These are phyloP conservation scores for Venturia asperata DNA, from an alignment of 2,329 filamentous ascomycete species.

Conservation along the genomic window DNA sequence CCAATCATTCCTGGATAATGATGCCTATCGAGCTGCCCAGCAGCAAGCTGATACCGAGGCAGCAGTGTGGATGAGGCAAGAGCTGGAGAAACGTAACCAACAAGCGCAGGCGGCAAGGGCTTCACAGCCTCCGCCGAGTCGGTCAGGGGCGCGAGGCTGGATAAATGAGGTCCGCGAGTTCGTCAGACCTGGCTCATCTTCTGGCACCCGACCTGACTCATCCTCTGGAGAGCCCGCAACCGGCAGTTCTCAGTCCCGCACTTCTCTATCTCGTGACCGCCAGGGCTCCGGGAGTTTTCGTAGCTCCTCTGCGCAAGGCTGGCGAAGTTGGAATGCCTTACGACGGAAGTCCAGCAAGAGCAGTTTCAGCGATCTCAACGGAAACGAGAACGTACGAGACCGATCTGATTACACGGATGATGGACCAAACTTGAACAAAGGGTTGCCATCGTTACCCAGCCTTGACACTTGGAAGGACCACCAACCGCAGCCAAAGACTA, in stretches of 20 bases:
- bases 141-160: constrained; percentile 31
- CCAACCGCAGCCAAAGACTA: background rate
- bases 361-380: constrained; percentile 27
- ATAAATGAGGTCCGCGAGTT: constrained; percentile 39
- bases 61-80: constrained; percentile 39
- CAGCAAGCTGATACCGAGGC: constrained; percentile 34
- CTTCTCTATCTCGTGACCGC: constrained; percentile 19
- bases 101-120: constrained; percentile 22
- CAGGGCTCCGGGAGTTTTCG: constrained; percentile 5
- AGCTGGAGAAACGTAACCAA: constrained; percentile 35
- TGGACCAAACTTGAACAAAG: constrained; percentile 37
- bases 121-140: constrained; percentile 24
- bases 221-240: constrained; percentile 26
- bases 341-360: constrained; percentile 30
- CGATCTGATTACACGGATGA: constrained; percentile 25
- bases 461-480: constrained; percentile 29
- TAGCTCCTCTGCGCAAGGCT: constrained; percentile 27
- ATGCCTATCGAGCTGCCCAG: constrained; percentile 25
- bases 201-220: constrained; percentile 31
- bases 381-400: background rate
- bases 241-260: constrained; percentile 20
- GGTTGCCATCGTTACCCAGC: constrained; percentile 42
- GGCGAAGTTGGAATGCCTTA: constrained; percentile 34
- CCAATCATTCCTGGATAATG: constrained; percentile 21
- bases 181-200: constrained; percentile 30